Evolutionary conservation across 768 basidiomycete species (phyloP), one percentile per base, ranked within the genome.

Genomic region (Leccinellum albellum): DNA sequence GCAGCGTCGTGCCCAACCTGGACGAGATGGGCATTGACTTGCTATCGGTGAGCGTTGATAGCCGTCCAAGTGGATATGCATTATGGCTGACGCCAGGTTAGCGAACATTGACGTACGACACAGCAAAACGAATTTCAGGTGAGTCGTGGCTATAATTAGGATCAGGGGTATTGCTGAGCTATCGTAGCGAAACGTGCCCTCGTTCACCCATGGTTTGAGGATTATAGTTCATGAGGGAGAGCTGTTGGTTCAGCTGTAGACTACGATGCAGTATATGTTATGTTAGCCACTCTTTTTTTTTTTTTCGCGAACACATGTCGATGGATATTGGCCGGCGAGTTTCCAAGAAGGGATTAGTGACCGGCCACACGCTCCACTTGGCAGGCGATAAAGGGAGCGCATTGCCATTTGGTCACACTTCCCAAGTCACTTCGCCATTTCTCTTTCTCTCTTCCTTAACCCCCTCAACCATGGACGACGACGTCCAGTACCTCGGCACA

Each of bases 61-160:
- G 32, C 35, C 17, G 23, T n/a, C 6, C 14, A 6, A 8, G n/a
- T n/a, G 24, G 21, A 32, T n/a, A n/a, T n/a, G n/a, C 40, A 23
- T 10, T 26, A 3, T 54, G 32, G 32, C 53, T 57, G 20, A 68
- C 17, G 21, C 32, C 20, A 46, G 42, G 46, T 6, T 54, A 89
- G 83, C 78, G 79, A 62, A 87, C 85, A 24, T 72, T 97, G 61
- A 85, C 85, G 6, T 98, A 94, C 70, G 94, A 98, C 71, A 89
- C 91, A 0, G 86, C 93, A 24, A 89, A 89, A 68, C 88, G 94
- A 46, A 94, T 98, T 68, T 97, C 94, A 50, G 93, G 93, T 91
- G 68, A 61, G 84, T 54, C 51, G 12, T 23, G 26, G 35, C 6
- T 14, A 24, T 15, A 9, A n/a, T 29, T 51, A 32, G 32, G 44